Conservation (phyloP, 1,284 basidiomycete species). For the Coriolopsis trogii region DNA sequence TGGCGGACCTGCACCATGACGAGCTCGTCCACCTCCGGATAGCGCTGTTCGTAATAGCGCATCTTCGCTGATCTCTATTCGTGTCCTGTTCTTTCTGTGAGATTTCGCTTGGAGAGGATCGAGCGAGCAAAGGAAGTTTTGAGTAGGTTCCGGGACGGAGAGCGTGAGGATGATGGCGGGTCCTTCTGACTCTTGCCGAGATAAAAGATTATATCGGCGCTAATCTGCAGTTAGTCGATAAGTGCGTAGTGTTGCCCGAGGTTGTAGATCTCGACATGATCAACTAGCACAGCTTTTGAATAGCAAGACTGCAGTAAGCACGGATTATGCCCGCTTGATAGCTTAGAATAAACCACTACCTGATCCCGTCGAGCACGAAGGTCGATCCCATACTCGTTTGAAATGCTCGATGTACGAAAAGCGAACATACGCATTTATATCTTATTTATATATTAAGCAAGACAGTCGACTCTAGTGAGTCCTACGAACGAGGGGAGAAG, state of each 20-base stretch:
- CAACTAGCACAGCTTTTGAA: too few species aligned
- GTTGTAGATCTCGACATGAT: too few species aligned
- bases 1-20: conserved; percentile 99
- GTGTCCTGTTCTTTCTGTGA: not conserved
- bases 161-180: conserved; percentile 13
- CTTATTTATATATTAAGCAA: too few species aligned
- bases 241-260: not conserved
- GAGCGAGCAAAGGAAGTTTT: not conserved
- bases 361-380: too few species aligned
- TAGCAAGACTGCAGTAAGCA: too few species aligned
- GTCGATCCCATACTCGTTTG: too few species aligned
- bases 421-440: too few species aligned
- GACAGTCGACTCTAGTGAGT: too few species aligned
- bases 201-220: conserved; percentile 22
- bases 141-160: not conserved
- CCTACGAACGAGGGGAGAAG: too few species aligned
- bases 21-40: conserved; percentile 92
- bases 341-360: too few species aligned
- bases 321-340: too few species aligned
- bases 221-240: conserved; percentile 2
- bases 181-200: conserved; percentile 12
- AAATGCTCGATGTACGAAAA: too few species aligned
- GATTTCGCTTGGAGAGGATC: not conserved
- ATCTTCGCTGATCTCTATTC: conserved; percentile 42
- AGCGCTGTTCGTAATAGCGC: conserved; percentile 83